These are phyloP conservation scores for Mycena chlorophos DNA, from an alignment of 768 basidiomycete species.

Conservation along the genomic window DNA sequence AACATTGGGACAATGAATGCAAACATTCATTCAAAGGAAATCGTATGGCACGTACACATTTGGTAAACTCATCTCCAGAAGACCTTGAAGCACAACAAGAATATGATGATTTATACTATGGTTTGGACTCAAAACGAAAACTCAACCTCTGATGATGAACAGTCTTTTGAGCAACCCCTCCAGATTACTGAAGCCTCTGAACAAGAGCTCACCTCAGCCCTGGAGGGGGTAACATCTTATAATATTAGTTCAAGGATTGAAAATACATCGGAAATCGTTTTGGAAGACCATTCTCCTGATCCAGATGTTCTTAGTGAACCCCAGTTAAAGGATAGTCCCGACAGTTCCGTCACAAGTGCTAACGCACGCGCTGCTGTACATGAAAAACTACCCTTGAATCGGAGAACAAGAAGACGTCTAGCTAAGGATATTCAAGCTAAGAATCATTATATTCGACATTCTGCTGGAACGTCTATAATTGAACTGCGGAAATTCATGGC, in stretches of 20 bases:
- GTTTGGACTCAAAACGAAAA: slow-evolving; percentile 12
- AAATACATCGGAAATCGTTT: background rate
- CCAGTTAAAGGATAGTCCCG: background rate
- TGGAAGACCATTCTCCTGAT: background rate
- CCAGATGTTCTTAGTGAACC: background rate
- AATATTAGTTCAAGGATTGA: background rate
- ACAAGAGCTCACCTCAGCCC: background rate
- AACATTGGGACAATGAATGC: too few species aligned
- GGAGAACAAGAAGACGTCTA: slow-evolving; percentile 5
- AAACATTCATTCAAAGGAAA: too few species aligned
- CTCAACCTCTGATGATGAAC: slow-evolving; percentile 1
- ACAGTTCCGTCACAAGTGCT: background rate
- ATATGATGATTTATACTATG: slow-evolving; percentile 30
- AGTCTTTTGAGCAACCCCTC: slow-evolving; percentile 25
- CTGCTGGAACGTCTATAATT: slow-evolving; percentile 4
- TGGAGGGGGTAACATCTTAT: background rate
- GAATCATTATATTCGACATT: background rate
- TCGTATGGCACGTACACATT: too few species aligned
- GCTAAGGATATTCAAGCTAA: slow-evolving; percentile 5
- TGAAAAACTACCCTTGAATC: slow-evolving; percentile 12
- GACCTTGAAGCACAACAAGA: slow-evolving; percentile 25
- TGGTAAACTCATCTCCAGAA: slow-evolving; percentile 4
- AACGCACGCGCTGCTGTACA: background rate
- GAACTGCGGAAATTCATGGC: slow-evolving; percentile 24
- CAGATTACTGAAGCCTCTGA: slow-evolving; percentile 5